Conservation (phyloP, 257 asterid species). For the Plantago ovata region DNA sequence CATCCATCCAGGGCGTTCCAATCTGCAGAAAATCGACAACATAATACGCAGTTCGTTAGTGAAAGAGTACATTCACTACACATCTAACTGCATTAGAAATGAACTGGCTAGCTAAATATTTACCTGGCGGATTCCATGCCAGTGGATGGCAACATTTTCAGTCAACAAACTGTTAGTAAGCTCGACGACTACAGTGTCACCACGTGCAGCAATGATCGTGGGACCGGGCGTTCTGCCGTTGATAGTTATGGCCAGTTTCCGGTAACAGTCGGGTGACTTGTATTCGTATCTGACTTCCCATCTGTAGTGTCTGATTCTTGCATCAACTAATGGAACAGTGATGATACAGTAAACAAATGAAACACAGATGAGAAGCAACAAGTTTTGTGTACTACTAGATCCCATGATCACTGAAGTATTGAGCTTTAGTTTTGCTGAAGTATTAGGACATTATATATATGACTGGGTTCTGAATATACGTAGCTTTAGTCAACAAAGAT, state of each 20-base stretch:
- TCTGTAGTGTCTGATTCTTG: conserved; percentile 48
- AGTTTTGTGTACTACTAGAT: not conserved
- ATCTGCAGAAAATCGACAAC: conserved; percentile 32
- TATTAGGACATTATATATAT: too few species aligned
- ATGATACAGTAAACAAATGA: not conserved
- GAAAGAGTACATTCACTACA: not conserved
- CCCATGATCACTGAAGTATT: too few species aligned
- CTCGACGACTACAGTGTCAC: conserved; percentile 81
- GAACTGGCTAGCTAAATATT: not conserved
- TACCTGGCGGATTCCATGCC: conserved; percentile 99
- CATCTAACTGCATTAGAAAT: not conserved
- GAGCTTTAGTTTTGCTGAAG: too few species aligned
- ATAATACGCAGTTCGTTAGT: not conserved
- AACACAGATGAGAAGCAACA: conserved; percentile 8
- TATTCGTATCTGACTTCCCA: conserved; percentile 83
- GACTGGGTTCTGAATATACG: too few species aligned
- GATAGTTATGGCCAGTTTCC: conserved; percentile 57
- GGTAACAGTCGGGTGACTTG: conserved; percentile 84
- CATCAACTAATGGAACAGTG: conserved; percentile 28
- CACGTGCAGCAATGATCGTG: conserved; percentile 61
- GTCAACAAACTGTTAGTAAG: conserved; percentile 62
- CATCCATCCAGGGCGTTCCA: conserved; percentile 95
- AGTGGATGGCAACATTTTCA: conserved; percentile 81
- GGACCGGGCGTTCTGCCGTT: conserved; percentile 92
- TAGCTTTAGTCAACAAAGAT: too few species aligned